Evolutionary conservation across 768 basidiomycete species (phyloP).

Genomic region (Tephrocybe rancida): DNA sequence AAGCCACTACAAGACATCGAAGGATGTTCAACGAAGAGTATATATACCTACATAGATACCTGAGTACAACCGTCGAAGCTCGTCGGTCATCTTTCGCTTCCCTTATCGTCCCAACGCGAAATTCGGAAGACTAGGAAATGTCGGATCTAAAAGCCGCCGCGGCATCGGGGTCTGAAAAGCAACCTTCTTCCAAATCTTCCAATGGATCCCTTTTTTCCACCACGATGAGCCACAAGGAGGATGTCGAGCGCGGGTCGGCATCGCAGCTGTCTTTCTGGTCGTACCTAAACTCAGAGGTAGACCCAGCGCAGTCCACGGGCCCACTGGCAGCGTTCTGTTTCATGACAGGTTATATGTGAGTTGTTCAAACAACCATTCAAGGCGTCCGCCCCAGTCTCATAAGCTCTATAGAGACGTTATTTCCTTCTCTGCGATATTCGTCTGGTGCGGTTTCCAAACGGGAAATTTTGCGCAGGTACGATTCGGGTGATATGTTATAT

Average conservation of each 20-base stretch:
- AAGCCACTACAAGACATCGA: neutral
- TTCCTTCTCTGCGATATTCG: conserved; percentile 76
- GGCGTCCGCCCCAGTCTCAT: neutral
- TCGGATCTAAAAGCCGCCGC: conserved; percentile 4
- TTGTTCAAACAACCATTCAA: conserved; percentile 11
- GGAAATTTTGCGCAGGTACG: conserved; percentile 72
- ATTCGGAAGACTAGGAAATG: neutral
- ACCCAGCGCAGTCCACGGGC: conserved; percentile 48
- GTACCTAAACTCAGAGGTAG: conserved; percentile 49
- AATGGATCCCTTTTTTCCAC: neutral
- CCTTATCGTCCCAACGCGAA: neutral
- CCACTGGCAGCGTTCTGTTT: conserved; percentile 71
- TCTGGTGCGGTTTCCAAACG: conserved; percentile 88
- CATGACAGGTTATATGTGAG: conserved; percentile 81
- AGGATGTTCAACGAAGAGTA: neutral
- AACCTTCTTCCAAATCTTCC: neutral
- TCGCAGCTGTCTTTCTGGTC: conserved; percentile 32
- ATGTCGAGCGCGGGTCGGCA: conserved; percentile 10
- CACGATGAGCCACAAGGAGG: conserved; percentile 12
- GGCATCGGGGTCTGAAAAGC: neutral
- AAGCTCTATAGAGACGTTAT: conserved; percentile 59
- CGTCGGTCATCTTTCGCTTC: neutral
- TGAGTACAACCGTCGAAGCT: neutral
- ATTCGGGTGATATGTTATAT: conserved; percentile 3
- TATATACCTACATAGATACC: neutral